phyloP scores from a whole-genome alignment of 2,329 filamentous ascomycete genomes.

The Verruconis gallopava region DNA sequence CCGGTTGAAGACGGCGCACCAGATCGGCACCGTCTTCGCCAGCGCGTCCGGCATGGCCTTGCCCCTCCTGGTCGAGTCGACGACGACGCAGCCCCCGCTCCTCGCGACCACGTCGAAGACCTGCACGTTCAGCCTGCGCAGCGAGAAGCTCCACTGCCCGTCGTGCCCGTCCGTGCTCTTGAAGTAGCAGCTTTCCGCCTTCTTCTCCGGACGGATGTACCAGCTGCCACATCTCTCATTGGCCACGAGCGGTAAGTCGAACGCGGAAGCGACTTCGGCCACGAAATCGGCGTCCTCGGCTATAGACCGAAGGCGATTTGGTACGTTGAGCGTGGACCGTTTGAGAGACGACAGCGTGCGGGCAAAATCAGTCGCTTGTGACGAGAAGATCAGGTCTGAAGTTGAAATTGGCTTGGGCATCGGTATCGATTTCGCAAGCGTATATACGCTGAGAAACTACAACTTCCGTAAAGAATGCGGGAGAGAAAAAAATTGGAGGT shows the following conservation, averaged over 20 bases:
- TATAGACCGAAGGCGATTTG: slow-evolving; percentile 74
- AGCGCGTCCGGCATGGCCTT: slow-evolving; percentile 93
- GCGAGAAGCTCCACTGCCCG: slow-evolving; percentile 82
- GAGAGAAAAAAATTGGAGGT: too few relatives aligned
- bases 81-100: slow-evolving; percentile 66
- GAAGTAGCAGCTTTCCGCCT: slow-evolving; percentile 74
- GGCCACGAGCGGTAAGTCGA: slow-evolving; percentile 59
- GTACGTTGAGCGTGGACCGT: slow-evolving; percentile 61
- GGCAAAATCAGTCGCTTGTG: slow-evolving; percentile 50
- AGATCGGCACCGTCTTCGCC: slow-evolving; percentile 86
- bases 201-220: slow-evolving; percentile 61
- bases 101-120: slow-evolving; percentile 54
- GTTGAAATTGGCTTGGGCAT: too few relatives aligned
- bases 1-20: slow-evolving; percentile 78
- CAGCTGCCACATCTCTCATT: slow-evolving; percentile 95
- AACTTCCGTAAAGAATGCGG: too few relatives aligned
- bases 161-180: slow-evolving; percentile 96
- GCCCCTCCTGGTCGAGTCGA: slow-evolving; percentile 84
- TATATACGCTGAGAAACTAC: too few relatives aligned
- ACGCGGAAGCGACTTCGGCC: slow-evolving; percentile 41
- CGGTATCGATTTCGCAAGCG: too few relatives aligned
- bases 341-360: slow-evolving; percentile 59
- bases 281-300: slow-evolving; percentile 65
- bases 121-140: slow-evolving; percentile 72
- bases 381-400: slow-evolving; percentile 40